Evolutionary conservation across 2,329 filamentous ascomycete species (phyloP).

Genomic region (Plectosphaerella plurivora): DNA sequence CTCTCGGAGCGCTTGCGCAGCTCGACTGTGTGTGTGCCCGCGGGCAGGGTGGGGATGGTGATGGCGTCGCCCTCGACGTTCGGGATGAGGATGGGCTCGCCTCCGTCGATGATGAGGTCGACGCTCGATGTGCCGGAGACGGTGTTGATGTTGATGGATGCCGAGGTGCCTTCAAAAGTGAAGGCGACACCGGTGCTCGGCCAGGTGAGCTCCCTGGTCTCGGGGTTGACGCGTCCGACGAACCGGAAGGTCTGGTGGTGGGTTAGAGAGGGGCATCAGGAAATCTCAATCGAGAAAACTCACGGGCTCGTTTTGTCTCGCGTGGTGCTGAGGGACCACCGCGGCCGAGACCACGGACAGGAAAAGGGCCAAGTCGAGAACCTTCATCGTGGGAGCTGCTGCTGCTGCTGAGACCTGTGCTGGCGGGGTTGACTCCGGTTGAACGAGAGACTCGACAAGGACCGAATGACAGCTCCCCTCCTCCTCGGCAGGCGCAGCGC

Average conservation of each 20-base stretch:
- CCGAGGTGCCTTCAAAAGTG: conserved; percentile 32
- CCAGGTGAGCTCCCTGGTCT: conserved; percentile 38
- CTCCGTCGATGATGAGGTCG: conserved; percentile 27
- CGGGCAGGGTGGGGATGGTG: conserved; percentile 22
- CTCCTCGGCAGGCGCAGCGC: too few species aligned
- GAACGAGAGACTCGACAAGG: too few species aligned
- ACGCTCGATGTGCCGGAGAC: conserved; percentile 25
- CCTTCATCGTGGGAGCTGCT: too few species aligned
- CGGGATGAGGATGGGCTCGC: conserved; percentile 18
- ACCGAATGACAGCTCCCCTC: too few species aligned
- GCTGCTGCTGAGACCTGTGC: too few species aligned
- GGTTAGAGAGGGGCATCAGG: neutral
- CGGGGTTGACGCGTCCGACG: conserved; percentile 35
- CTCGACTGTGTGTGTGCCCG: conserved; percentile 28
- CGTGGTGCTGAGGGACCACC: too few species aligned
- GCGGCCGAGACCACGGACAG: too few species aligned
- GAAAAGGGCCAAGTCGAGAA: too few species aligned
- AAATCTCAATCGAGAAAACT: neutral
- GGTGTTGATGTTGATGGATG: conserved; percentile 26
- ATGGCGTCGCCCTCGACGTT: conserved; percentile 22
- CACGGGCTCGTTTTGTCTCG: too few species aligned
- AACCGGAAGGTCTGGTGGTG: conserved; percentile 12
- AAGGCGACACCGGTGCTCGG: conserved; percentile 36
- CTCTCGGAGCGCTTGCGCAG: conserved; percentile 34
- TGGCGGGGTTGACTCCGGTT: too few species aligned